phyloP scores from a whole-genome alignment of 2,329 filamentous ascomycete genomes.

The Aspergillus alliaceus region DNA sequence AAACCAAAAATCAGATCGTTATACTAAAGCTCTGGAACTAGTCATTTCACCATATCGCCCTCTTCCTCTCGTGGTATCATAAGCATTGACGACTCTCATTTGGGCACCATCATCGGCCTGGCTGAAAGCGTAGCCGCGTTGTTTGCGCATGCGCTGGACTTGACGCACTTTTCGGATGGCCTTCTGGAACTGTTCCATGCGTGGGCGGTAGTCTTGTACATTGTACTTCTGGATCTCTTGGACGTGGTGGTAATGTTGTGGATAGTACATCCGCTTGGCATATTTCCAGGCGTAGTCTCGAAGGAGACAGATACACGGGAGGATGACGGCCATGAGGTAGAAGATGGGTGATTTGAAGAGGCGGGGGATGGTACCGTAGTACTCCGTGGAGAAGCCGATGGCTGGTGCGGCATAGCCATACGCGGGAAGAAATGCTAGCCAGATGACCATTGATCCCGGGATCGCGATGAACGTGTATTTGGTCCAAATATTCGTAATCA shows the following conservation, averaged over 20 bases:
- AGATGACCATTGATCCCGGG: constrained; percentile 86
- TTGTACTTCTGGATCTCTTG: constrained; percentile 99
- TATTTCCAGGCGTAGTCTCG: constrained; percentile 98
- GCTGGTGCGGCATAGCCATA: constrained; percentile 86
- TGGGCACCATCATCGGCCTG: constrained; percentile 91
- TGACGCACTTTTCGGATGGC: constrained; percentile 97
- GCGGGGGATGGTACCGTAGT: constrained; percentile 76
- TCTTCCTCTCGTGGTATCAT: constrained; percentile 91
- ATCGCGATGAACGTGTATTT: constrained; percentile 97
- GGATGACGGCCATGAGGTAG: constrained; percentile 82
- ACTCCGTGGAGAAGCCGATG: constrained; percentile 78
- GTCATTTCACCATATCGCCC: constrained; percentile 96
- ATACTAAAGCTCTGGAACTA: constrained; percentile 50
- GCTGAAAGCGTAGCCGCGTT: constrained; percentile 96
- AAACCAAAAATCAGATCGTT: constrained; percentile 6
- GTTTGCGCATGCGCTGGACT: constrained; percentile 98
- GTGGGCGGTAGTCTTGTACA: constrained; percentile 95
- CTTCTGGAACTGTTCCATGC: constrained; percentile 99
- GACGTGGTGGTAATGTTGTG: constrained; percentile 94
- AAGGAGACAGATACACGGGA: constrained; percentile 78
- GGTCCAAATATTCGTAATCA: constrained; percentile 97
- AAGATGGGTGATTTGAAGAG: constrained; percentile 81
- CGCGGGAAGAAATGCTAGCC: constrained; percentile 84
- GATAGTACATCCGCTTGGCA: constrained; percentile 92
- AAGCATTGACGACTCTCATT: constrained; percentile 91